Base-by-base conservation (phyloP, 2,329 filamentous ascomycete species). In the Claviceps sp. region DNA sequence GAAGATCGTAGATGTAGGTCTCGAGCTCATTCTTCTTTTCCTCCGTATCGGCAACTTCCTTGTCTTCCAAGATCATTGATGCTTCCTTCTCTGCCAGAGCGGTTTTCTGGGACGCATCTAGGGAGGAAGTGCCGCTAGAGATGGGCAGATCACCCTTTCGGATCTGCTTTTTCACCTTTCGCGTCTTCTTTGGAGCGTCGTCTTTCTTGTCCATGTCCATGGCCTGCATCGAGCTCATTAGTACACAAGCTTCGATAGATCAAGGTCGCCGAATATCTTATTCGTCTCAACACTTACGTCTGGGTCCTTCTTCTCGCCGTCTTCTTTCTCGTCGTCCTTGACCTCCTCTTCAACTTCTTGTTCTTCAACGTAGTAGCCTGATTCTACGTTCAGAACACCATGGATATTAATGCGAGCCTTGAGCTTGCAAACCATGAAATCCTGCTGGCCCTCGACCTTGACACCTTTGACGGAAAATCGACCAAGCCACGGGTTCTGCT, bases 1-100 rank as follows among this genome's bases (percentile, higher is more conserved):
- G 87, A 66, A 95, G 79, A 64, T 97, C 90, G 73, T 98, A 98
- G 72, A 97, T 96, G 73, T 85, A 95, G 24, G 88, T 84, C 78
- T 98, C 93, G 51, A 98, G 87, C 73, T 97, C 91, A 76, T 98
- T 98, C 88, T 97, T 98, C 82, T 95, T 95, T 76, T 97, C 89
- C 68, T 97, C 93, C 40, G 93, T 98, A 69, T 97, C 93, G 61
- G 87, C 88, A 52, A 98, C 90, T 54, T 97, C 84, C 80, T 97
- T 98, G 75, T 98, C 93, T 71, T 96, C 89, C 82, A 95, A 91
- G 61, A 89, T 82, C 93, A 98, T 97, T 61, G 82, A 68, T 59
- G 83, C 78, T 74, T 98, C 93, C 69, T 84, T 84, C 78, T 98
- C 93, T 49, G 77, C 71, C 58, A 83, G 75, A n/a, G 74, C 64